Base-by-base conservation (phyloP, 1,139 yeast species). In the Pichia sorboxylosa region DNA sequence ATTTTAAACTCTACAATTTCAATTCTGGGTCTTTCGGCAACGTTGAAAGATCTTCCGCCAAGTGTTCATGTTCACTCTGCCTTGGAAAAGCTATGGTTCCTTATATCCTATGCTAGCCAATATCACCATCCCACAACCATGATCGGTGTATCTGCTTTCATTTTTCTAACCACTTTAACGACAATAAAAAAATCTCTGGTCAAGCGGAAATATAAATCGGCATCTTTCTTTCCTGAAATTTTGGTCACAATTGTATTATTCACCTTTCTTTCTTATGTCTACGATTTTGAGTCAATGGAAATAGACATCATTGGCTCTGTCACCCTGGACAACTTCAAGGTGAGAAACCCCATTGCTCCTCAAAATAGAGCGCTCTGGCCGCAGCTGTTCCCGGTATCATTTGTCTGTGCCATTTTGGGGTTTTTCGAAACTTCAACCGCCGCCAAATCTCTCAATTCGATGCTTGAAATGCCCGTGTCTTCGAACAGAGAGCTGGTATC, bases 381-480 rank as follows among this genome's bases (percentile, higher is more conserved):
- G 33, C 51, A 55, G 17, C 54, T 77, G 27, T 62, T 71, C 38
- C 61, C 74, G 3, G 64, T 78, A 0, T 75, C 83, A 0, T 74
- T 85, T 39, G 66, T 81, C 39, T 76, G 85, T 41, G 94, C 96
- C 1, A 72, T 85, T 55, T 60, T 90, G 26, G 98, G 98, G 0
- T 83, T 90, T 47, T 83, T 90, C 47, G 97, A 90, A 53, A 79
- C 94, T 5, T 82, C 96, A 0, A 85, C 95, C 0, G 96, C 97
- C 1, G 82, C 90, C 23, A 81, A 82, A 58, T 79, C 81, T 7
- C 63, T 68, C 36, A 94, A 75, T 39, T 77, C 79, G 24, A 66
- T 62, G 44, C 78, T 69, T 39, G 74, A 75, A 44, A 52, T 73
- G 27, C 79, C 83, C 0, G 72, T 79, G 5, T 76, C 87, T 0